Evolutionary conservation across 495 filamentous ascomycete species (phyloP).

Genomic region (Hapsidospora chrysogenum): DNA sequence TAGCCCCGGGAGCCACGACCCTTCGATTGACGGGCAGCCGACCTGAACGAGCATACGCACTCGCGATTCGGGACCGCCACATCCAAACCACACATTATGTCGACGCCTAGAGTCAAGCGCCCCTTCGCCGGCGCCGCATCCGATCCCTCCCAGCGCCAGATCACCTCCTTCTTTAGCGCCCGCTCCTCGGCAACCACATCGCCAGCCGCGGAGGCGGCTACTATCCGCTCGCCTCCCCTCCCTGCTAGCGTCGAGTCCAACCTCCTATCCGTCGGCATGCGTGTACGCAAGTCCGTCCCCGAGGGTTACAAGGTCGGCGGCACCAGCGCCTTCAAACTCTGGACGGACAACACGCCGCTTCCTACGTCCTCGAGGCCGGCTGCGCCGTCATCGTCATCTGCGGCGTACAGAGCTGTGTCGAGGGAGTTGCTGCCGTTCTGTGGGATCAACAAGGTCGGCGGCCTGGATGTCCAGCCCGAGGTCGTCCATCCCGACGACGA

Average conservation of each 20-base stretch:
- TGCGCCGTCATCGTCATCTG: too few relatives aligned
- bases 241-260: slow-evolving; percentile 50
- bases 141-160: slow-evolving; percentile 30
- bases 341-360: slow-evolving; percentile 17
- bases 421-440: slow-evolving; percentile 61
- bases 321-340: slow-evolving; percentile 27
- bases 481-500: slow-evolving; percentile 4
- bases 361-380: slow-evolving; percentile 11
- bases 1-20: too few relatives aligned
- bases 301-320: slow-evolving; percentile 73
- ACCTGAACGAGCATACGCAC: too few relatives aligned
- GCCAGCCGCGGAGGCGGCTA: slow-evolving; percentile 1
- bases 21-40: too few relatives aligned
- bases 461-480: slow-evolving; percentile 25
- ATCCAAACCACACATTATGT: slow-evolving; percentile 12
- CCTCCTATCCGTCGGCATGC: slow-evolving; percentile 69
- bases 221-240: slow-evolving; percentile 25
- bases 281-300: slow-evolving; percentile 75
- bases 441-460: slow-evolving; percentile 50
- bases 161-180: slow-evolving; percentile 29
- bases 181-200: slow-evolving; percentile 4
- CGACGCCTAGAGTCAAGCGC: slow-evolving; percentile 27
- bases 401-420: slow-evolving; percentile 7
- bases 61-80: too few relatives aligned
- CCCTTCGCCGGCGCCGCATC: slow-evolving; percentile 32